phyloP scores from a whole-genome alignment of 2,329 filamentous ascomycete genomes.

The Didymosphaeria variabile region DNA sequence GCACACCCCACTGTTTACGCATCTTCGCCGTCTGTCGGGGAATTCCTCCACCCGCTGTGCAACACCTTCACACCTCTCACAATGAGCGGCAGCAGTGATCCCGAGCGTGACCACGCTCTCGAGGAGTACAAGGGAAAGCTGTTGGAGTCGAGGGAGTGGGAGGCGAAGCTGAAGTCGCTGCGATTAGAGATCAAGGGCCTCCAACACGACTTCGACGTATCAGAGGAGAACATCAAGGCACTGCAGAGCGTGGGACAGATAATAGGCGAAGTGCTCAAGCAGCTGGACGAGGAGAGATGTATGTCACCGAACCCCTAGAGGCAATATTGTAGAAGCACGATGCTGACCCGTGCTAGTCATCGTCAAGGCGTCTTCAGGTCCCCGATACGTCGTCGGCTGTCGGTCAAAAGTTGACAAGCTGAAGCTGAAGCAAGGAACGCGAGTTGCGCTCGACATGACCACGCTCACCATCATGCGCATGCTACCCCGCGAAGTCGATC shows the following conservation, averaged over 20 bases:
- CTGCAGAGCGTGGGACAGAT: constrained; percentile 99
- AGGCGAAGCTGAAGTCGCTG: constrained; percentile 93
- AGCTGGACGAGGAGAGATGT: constrained; percentile 99
- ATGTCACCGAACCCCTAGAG: constrained; percentile 51
- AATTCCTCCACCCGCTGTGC: constrained; percentile 1
- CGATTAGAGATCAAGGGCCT: constrained; percentile 95
- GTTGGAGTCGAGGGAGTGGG: constrained; percentile 97
- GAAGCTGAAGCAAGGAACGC: constrained; percentile 97
- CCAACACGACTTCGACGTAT: constrained; percentile 94
- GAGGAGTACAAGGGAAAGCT: constrained; percentile 63
- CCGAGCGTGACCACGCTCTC: constrained; percentile 62
- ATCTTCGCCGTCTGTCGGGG: constrained; percentile 25
- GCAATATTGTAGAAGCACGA: constrained; percentile 15
- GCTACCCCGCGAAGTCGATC: constrained; percentile 97
- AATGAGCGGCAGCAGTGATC: constrained; percentile 54
- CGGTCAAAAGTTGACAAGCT: constrained; percentile 97
- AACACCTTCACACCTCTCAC: constrained; percentile 9
- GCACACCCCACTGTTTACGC: constrained; percentile 31
- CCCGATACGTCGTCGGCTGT: constrained; percentile 97
- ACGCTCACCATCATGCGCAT: constrained; percentile 99
- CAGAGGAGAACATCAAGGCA: constrained; percentile 99
- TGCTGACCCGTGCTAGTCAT: constrained; percentile 71
- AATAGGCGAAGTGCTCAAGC: constrained; percentile 98
- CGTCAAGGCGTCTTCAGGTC: constrained; percentile 96
- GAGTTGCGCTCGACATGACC: constrained; percentile 98